A percentile compares a stretch with the other conserved stretches of the same genome.
These are phyloP conservation scores for Dipteronia sinensis DNA, from an alignment of 345 rosid genomes.

Conservation along the genomic window DNA sequence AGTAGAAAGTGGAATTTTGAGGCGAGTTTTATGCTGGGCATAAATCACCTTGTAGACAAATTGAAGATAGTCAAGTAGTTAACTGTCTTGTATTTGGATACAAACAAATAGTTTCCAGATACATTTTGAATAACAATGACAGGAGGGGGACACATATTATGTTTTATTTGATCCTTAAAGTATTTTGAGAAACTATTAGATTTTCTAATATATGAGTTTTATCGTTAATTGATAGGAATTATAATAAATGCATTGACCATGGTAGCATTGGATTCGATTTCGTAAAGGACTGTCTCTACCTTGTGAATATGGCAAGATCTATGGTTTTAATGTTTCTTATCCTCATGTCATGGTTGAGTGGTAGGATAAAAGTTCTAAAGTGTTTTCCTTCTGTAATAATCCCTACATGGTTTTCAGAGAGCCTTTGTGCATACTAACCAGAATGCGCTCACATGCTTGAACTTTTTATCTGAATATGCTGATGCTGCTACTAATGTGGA, in stretches of 20 bases:
- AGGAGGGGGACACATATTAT: not conserved
- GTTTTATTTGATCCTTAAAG: not conserved
- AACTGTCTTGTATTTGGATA: not conserved
- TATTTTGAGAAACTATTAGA: conserved; percentile 1
- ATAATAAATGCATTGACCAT: not conserved
- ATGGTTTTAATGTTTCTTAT: conserved; percentile 1
- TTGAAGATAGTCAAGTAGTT: not conserved
- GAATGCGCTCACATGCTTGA: conserved; percentile 11
- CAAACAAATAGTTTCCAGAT: not conserved
- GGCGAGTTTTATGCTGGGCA: not conserved
- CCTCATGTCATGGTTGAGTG: not conserved
- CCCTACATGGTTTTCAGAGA: not conserved
- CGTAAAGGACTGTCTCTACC: not conserved
- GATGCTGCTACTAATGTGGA: too few species aligned
- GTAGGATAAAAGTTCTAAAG: not conserved
- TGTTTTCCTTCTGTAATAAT: not conserved
- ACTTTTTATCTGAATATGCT: too few species aligned
- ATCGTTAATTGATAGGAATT: not conserved
- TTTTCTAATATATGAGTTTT: not conserved
- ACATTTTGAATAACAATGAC: not conserved
- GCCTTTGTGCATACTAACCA: not conserved
- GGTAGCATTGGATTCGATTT: not conserved
- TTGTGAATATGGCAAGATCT: not conserved
- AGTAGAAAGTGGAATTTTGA: not conserved
- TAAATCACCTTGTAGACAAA: too few species aligned